Evolutionary conservation across 2,329 filamentous ascomycete species (phyloP).

Genomic region (Alternaria triticina): DNA sequence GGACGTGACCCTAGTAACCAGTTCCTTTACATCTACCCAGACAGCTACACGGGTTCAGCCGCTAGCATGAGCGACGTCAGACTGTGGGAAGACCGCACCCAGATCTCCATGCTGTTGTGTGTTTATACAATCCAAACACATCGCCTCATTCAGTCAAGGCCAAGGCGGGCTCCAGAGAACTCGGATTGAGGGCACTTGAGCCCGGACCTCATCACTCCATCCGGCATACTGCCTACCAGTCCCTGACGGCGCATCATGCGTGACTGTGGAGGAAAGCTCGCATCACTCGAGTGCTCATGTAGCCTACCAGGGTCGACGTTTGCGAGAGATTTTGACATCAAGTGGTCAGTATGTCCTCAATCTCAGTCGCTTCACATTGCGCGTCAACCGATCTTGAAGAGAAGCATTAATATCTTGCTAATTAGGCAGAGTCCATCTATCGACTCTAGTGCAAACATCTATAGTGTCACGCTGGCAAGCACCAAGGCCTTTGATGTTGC

Average conservation of each 20-base stretch:
- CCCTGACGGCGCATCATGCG: background rate
- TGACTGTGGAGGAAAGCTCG: background rate
- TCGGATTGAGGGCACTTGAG: background rate
- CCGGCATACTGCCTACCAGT: background rate
- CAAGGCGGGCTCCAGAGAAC: background rate
- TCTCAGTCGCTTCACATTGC: background rate
- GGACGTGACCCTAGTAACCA: background rate
- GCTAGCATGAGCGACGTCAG: background rate
- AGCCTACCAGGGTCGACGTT: background rate
- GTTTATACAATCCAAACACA: background rate
- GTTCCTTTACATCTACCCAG: background rate
- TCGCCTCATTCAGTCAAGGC: background rate
- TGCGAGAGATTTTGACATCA: background rate
- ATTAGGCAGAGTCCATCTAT: background rate
- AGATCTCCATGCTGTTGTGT: background rate
- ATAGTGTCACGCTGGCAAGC: background rate
- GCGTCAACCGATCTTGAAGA: background rate
- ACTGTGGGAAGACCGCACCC: background rate
- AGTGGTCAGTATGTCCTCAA: background rate
- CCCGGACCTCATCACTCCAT: background rate
- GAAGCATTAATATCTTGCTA: background rate
- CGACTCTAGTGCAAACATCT: background rate
- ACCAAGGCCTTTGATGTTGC: background rate
- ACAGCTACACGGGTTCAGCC: background rate
- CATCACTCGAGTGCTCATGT: background rate